Conservation (phyloP, 176 grass and related monocot species). For the Triticum timopheevii region DNA sequence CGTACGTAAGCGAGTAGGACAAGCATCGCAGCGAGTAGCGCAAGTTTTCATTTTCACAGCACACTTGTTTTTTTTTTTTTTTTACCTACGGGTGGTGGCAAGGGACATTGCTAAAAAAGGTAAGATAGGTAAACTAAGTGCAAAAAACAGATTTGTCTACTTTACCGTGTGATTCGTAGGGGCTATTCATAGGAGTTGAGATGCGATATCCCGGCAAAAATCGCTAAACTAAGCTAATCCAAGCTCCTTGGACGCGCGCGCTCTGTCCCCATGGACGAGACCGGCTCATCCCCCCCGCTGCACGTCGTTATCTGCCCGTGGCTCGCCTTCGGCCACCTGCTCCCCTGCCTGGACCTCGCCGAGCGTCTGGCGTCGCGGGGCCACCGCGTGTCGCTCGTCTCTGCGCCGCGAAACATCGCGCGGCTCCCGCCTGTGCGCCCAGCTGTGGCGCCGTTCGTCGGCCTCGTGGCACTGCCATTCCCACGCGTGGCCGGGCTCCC, state of each 20-base stretch:
- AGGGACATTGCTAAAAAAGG: neutral
- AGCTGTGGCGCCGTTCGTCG: neutral
- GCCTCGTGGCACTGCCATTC: neutral
- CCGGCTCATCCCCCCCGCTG: neutral
- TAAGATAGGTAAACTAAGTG: neutral
- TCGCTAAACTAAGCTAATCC: neutral
- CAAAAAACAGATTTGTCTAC: neutral
- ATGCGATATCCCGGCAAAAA: neutral
- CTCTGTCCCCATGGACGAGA: neutral
- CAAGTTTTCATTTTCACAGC: no score
- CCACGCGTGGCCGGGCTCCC: neutral
- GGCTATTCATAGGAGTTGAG: neutral
- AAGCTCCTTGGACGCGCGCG: neutral
- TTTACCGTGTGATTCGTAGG: neutral
- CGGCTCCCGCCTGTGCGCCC: slow-evolving; percentile 4
- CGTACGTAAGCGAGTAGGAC: no score
- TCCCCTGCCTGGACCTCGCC: slow-evolving; percentile 16
- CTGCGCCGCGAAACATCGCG: slow-evolving; percentile 1
- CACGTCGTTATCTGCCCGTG: slow-evolving; percentile 15
- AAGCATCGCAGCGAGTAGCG: no score
- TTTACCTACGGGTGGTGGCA: neutral
- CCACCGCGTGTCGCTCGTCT: neutral
- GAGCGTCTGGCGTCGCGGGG: neutral
- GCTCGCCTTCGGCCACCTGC: slow-evolving; percentile 13
- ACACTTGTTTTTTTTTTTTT: no score